Base-by-base conservation (phyloP, 768 basidiomycete species). In the Hypsizygus marmoreus region DNA sequence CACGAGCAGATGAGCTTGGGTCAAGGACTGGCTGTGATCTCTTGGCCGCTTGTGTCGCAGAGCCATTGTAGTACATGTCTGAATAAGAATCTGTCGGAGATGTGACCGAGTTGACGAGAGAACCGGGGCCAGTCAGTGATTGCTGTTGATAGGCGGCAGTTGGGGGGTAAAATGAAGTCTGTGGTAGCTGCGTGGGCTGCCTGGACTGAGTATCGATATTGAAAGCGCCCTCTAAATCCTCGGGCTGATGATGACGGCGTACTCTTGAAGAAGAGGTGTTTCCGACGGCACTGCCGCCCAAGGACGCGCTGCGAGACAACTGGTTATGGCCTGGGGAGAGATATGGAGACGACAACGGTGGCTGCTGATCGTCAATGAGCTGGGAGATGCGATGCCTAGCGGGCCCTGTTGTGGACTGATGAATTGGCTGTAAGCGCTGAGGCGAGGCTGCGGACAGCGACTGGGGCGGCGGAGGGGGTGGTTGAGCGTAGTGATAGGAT, bases 221-320 rank as follows among this genome's bases (percentile, higher is more conserved):
- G 57, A 71, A 74, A 41, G 73, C 72, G 16, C 69, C 69, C 51
- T 88, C 85, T 32, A 86, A 66, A 69, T 87, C 86, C 52, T 86
- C 85, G 45, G 77, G 77, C 51, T 82, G 75, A 63, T 84, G 85
- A 59, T 82, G 86, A 56, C 84, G 81, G 52, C 84, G 77, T 24
- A 67, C 60, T 50, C 82, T 76, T 47, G 79, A 64, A 37, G 79
- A 63, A 45, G 71, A 52, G 26, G 65, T 53, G 32, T 56, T 64
- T 54, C 58, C 59, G 60, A 66, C 67, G 41, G 74, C 66, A 32
- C 70, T 71, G 31, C 71, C 76, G 38, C 81, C 77, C 43, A 88
- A 62, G 35, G 88, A 90, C 41, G 83, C 70, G 65, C 86, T 88
- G 54, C 87, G 79, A 13, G 83, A 68, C 45, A 88, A 70, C 58